phyloP scores from a whole-genome alignment of 2,329 filamentous ascomycete genomes.

The Rhynchosporium agropyri region DNA sequence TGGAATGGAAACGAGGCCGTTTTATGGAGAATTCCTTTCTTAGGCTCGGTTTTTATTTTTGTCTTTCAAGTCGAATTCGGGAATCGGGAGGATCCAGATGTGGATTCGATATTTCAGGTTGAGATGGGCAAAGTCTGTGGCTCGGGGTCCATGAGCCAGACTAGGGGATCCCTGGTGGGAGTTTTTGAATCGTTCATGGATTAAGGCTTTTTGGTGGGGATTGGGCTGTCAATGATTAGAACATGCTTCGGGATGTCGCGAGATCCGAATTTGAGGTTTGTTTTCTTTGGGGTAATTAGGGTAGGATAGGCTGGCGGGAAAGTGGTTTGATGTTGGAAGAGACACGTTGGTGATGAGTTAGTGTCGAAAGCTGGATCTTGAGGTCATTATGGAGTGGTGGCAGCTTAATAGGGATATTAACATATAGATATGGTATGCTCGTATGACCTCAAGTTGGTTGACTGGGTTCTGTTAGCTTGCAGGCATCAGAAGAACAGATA shows the following conservation, averaged over 20 bases:
- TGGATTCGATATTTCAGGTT: background rate
- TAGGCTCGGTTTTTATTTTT: background rate
- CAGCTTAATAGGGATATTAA: background rate
- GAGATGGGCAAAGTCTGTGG: background rate
- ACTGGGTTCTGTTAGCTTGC: too few relatives aligned
- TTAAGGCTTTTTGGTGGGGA: conserved; percentile 2
- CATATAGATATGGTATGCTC: background rate
- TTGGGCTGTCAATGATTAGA: background rate
- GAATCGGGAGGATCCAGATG: background rate
- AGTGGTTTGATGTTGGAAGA: background rate
- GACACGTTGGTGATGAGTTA: background rate
- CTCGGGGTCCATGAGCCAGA: background rate
- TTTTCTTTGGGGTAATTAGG: background rate
- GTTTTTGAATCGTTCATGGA: background rate
- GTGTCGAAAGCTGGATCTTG: background rate
- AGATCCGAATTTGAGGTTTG: background rate
- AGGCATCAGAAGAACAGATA: too few relatives aligned
- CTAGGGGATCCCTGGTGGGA: background rate
- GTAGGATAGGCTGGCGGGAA: background rate
- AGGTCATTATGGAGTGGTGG: conserved; percentile 6
- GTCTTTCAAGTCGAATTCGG: too few relatives aligned
- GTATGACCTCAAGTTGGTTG: background rate
- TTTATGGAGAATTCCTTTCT: background rate
- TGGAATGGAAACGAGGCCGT: background rate
- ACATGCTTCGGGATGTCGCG: background rate